Evolutionary conservation across 75 land plant genomes (phyloP), one percentile per base, ranked within the genome.

Genomic region (Adiantum capillusveneris): DNA sequence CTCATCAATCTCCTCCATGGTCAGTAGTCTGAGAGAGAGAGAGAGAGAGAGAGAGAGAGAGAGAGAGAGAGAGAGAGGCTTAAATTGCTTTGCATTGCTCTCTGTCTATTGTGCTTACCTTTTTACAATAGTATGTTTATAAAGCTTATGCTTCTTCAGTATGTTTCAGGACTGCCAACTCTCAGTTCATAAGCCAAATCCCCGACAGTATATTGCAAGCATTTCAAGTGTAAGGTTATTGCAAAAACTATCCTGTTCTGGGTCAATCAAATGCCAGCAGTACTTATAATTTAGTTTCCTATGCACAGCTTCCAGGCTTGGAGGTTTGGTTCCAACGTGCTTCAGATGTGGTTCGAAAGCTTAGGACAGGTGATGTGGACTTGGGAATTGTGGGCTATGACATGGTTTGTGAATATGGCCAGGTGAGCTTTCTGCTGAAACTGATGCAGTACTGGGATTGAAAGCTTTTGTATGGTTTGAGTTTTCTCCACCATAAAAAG

Each of bases 271-370:
- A 6, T 18, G 14, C 22, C 17, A 6, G 50, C 17, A 6, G 50
- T 21, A 3, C 50, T 53, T 25, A 24, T 26, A 21, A 5, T 53
- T 24, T 53, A 53, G 25, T 53, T 53, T 26, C 9, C 9, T 22
- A 25, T 56, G 16, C 64, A 41, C 86, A 95, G 99, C 76, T 95
- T 29, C 51, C 87, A 41, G 78, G 80, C 53, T 46, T 95, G 51
- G 99, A 95, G 64, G 99, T 95, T 3, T 95, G 99, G 99, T 95
- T 86, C 70, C 96, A 90, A 58, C 76, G 97, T 53, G 92, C 86
- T 25, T 86, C 94, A 60, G 99, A 95, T 66, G 81, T 95, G 56
- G 97, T 90, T 9, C 62, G 96, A 25, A 90, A 95, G 59, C 57
- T 95, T 69, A 42, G 77, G 11, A 73, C 85, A 36, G 99, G 99